Base-by-base conservation (phyloP, 768 basidiomycete species). In the Suillus luteus region DNA sequence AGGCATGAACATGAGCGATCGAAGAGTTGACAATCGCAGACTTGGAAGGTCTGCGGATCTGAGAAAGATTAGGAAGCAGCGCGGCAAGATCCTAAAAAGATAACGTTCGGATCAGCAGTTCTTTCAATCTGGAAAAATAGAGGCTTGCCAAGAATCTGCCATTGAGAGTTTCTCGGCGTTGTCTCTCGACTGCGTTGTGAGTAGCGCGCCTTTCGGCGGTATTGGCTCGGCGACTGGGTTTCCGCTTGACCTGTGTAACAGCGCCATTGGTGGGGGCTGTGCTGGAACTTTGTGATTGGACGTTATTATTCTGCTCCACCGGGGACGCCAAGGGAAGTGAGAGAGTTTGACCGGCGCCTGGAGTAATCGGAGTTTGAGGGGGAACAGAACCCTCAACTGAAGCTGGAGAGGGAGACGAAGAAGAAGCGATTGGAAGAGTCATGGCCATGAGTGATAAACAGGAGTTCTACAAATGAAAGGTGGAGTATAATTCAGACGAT, bases 171-270 rank as follows among this genome's bases (percentile, higher is more conserved):
- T 99, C 96, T 58, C 96, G 82, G 55, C 96, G 85, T 72, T 92
- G 91, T 59, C 97, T 85, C 80, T 98, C 97, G 63, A 98, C 94
- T 38, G 97, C 96, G 75, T 99, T 99, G 80, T 99, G 96, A 24
- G 93, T 95, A 4, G 95, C 94, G 41, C 96, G 82, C 77, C 96
- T 92, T 76, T 98, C 96, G 59, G 95, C 96, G 60, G 96, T 98
- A 79, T 98, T 98, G 60, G 95, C 95, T 38, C 95, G 87, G 66
- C 94, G 84, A 71, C 85, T 86, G 62, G 93, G 87, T 76, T 96
- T 96, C 75, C 91, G 86, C 74, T 91, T 93, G 64, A 79, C 72
- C 65, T 84, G 83, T n/a, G 77, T 66, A 60, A 66, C 40, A 27
- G 71, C 64, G 17, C 72, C 60, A 24, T 69, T 74, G 35, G 72